Base-by-base conservation (phyloP, 768 basidiomycete species). In the Polyporus arcularius region DNA sequence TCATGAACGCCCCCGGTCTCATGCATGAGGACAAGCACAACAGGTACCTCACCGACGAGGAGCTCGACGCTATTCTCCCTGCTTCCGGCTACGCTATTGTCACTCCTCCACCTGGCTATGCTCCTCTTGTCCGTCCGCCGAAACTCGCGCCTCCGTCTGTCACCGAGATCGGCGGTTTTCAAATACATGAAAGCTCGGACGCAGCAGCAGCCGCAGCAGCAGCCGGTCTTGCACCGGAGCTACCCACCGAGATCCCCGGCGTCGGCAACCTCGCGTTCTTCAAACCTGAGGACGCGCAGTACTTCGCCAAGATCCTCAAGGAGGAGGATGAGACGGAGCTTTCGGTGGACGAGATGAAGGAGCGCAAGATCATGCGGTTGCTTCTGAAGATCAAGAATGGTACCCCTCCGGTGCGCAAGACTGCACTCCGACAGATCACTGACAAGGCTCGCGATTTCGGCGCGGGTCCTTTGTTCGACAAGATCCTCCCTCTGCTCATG, bases 371-470 rank as follows among this genome's bases (percentile, higher is more conserved):
- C 68, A 98, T 98, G 96, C 89, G 97, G 28, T 78, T 99, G 26
- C 80, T 99, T 55, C 83, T 99, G 67, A 98, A 98, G 78, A 98
- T 99, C 78, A 98, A 99, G 82, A 99, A 98, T 71, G 97, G 97
- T 51, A 98, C 96, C 3, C 97, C 97, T 30, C 96, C 97, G 11
- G 95, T 98, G 60, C 89, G 97, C 59, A 99, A 99, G 76, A 94
- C 96, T 1, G 97, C 97, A 12, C 86, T 98, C 40, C 86, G 96
- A 53, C 96, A 98, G 72, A 98, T 99, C 69, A 98, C 97, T 15
- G 97, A 99, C 82, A 97, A 98, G 73, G 97, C 97, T 63, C 89
- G 97, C 66, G 95, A 99, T 69, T 98, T 98, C 60, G 96, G 97
- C 53, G 96, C 97, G 39, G 97, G 96, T 30, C 97, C 97, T 16